Evolutionary conservation across 306 rosid species (phyloP).

Genomic region (Cucumis cinereus): DNA sequence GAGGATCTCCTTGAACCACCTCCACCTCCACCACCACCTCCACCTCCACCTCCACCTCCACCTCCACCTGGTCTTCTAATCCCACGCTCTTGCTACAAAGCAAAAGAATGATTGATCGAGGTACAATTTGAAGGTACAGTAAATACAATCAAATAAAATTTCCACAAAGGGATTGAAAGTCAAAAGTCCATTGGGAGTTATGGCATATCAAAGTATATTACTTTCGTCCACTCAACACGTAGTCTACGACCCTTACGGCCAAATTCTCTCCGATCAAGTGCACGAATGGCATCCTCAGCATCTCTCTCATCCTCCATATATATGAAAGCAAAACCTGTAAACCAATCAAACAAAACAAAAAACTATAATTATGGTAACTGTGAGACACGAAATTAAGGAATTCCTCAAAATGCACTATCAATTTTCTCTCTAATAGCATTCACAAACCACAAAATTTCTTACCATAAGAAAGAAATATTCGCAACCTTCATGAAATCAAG

Average conservation of each 20-base stretch:
- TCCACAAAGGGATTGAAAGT: constrained; percentile 1
- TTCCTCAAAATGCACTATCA: constrained; percentile 21
- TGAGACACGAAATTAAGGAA: constrained; percentile 15
- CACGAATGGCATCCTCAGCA: constrained; percentile 88
- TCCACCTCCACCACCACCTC: constrained; percentile 18
- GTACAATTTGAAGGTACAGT: neutral
- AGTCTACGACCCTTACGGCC: constrained; percentile 91
- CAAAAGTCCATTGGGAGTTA: neutral
- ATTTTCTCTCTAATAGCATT: constrained; percentile 25
- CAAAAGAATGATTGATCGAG: neutral
- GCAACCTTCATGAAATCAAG: constrained; percentile 51
- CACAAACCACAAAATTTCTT: constrained; percentile 33
- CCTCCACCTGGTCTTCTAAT: constrained; percentile 53
- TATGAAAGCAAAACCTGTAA: constrained; percentile 83
- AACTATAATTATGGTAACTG: neutral
- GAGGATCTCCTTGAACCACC: constrained; percentile 62
- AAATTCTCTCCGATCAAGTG: constrained; percentile 73
- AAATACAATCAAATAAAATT: neutral
- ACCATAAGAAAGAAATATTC: constrained; percentile 30
- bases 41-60: constrained; percentile 23
- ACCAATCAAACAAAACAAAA: constrained; percentile 9
- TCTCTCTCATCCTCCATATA: constrained; percentile 98
- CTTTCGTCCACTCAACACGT: constrained; percentile 99
- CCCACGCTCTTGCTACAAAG: constrained; percentile 75
- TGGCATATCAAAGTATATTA: constrained; percentile 12